Evolutionary conservation across 1,284 basidiomycete genomes (phyloP).

Genomic region (Rhodotorula sp.): DNA sequence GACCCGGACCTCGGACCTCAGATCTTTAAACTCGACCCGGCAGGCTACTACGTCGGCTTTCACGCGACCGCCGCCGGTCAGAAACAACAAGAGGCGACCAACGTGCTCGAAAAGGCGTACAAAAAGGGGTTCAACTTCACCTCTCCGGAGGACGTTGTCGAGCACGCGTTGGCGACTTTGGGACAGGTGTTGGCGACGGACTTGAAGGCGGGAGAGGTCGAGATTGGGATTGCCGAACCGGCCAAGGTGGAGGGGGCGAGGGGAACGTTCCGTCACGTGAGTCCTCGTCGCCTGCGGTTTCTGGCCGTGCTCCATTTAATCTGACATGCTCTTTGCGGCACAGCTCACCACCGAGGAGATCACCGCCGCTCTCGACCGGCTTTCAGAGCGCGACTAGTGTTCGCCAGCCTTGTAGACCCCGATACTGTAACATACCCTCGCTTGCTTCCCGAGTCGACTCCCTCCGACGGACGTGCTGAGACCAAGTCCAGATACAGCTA

Average conservation of each 20-base stretch:
- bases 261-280: conserved; percentile 43
- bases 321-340: conserved; percentile 34
- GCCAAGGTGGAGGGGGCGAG: conserved; percentile 14
- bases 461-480: too few species aligned
- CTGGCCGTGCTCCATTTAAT: not conserved
- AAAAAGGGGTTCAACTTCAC: conserved; percentile 61
- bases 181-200: conserved; percentile 91
- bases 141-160: conserved; percentile 34
- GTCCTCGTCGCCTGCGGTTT: conserved; percentile 3
- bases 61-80: conserved; percentile 94
- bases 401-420: not conserved
- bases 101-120: conserved; percentile 95
- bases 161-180: conserved; percentile 94
- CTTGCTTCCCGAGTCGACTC: not conserved
- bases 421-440: not conserved
- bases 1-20: conserved; percentile 84
- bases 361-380: conserved; percentile 53
- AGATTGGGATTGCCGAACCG: conserved; percentile 52
- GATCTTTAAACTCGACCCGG: conserved; percentile 96
- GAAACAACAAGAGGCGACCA: conserved; percentile 99
- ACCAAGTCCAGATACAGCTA: too few species aligned
- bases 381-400: conserved; percentile 48
- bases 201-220: conserved; percentile 68
- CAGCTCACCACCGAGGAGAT: conserved; percentile 67
- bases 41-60: conserved; percentile 97